These are phyloP conservation scores for Penicillium macrosclerotiorum DNA, from an alignment of 495 filamentous ascomycete genomes.

Conservation along the genomic window DNA sequence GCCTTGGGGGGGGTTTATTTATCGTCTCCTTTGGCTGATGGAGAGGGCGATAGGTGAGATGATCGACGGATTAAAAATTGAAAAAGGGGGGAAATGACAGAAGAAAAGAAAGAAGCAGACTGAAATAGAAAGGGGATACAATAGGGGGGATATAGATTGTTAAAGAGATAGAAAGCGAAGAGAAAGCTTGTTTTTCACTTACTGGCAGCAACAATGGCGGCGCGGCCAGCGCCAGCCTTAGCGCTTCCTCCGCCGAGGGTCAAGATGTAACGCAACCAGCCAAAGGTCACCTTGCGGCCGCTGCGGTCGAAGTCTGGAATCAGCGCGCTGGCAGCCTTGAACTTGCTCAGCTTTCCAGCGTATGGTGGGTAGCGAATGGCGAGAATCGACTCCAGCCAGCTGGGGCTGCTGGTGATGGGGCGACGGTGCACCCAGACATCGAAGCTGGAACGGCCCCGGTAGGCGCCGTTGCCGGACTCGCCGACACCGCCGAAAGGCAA, in stretches of 20 bases:
- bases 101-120: conserved; percentile 7
- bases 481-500: conserved; percentile 91
- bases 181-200: conserved; percentile 29
- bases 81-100: not conserved
- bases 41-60: conserved; percentile 8
- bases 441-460: conserved; percentile 80
- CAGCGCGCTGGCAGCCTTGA: conserved; percentile 52
- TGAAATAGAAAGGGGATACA: conserved; percentile 2
- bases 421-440: conserved; percentile 82
- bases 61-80: no score
- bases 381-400: conserved; percentile 77
- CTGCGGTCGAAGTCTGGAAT: conserved; percentile 83
- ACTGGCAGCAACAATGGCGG: conserved; percentile 45
- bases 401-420: conserved; percentile 69
- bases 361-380: conserved; percentile 82
- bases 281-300: conserved; percentile 55
- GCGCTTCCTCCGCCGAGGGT: conserved; percentile 45
- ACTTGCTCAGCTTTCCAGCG: conserved; percentile 56
- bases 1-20: conserved; percentile 1
- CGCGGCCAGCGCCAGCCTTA: conserved; percentile 39
- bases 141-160: conserved; percentile 8
- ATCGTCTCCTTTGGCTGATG: conserved; percentile 9
- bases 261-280: conserved; percentile 44
- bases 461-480: conserved; percentile 76
- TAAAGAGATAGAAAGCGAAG: conserved; percentile 5